A percentile compares a stretch with the other conserved stretches of the same genome.
These are phyloP conservation scores for Eucalyptus melliodora DNA, from an alignment of 345 rosid genomes.

Conservation along the genomic window DNA sequence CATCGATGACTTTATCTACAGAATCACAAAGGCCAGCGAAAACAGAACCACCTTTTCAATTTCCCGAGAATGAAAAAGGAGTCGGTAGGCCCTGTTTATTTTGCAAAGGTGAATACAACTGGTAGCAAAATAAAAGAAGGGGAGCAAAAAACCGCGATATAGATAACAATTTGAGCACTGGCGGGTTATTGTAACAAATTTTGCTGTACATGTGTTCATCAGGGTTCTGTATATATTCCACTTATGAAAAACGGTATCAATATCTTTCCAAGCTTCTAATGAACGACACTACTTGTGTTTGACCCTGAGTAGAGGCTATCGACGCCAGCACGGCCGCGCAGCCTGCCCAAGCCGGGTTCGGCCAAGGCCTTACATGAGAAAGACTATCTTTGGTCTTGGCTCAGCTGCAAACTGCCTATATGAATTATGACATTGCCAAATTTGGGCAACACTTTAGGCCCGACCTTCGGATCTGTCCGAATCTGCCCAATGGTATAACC, in stretches of 20 bases:
- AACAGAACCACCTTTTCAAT: constrained; percentile 17
- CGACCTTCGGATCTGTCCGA: not conserved
- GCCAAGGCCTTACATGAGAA: not conserved
- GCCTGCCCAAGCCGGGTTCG: not conserved
- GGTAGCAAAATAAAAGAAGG: not conserved
- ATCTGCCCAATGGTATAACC: not conserved
- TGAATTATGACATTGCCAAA: not conserved
- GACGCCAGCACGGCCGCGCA: not conserved
- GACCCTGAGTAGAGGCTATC: not conserved
- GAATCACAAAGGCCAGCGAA: constrained; percentile 35
- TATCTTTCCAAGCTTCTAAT: not conserved
- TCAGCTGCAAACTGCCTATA: not conserved
- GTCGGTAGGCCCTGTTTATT: not conserved
- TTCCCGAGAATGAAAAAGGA: not conserved
- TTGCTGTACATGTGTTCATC: not conserved
- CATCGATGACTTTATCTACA: constrained; percentile 54
- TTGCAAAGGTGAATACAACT: not conserved
- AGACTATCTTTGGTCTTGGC: not conserved
- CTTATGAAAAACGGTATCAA: not conserved
- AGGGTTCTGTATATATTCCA: not conserved
- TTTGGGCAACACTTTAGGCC: not conserved
- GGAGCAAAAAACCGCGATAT: not conserved
- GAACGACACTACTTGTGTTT: not conserved
- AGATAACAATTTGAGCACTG: not conserved
- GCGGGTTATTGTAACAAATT: not conserved